Evolutionary conservation across 306 rosid species (phyloP), one percentile per base, ranked within the genome.

Genomic region (Dryas octopetala): DNA sequence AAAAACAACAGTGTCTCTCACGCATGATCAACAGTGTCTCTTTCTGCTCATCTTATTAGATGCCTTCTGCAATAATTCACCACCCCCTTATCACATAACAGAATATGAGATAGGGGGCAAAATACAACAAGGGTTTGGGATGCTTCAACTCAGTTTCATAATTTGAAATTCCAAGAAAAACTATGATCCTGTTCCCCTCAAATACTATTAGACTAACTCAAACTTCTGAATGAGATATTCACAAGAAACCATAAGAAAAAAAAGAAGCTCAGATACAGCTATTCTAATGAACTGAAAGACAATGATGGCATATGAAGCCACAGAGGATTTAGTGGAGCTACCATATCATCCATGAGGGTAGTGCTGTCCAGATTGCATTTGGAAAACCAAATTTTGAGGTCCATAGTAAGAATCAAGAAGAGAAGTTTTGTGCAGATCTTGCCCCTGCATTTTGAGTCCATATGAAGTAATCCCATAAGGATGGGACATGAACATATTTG

Each of bases 321-420:
- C 75, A 71, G 80, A 70, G 55, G 68, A 48, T 75, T 75, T 57
- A 72, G 71, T 44, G 68, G 64, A 77, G 71, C 52, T 60, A 43
- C 69, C 51, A 60, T 64, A 68, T 84, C 84, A 89, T 78, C 86
- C 89, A 70, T 74, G 88, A 3, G 81, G 83, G 79, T 85, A 84
- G 80, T 71, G 76, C 65, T 84, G 93, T 46, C 88, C 46, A 38
- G 91, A 79, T 61, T 91, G 90, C 91, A 85, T 80, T 83, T 88
- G 97, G 72, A 86, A 89, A 75, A 74, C 86, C 87, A 91, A 71
- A 83, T 87, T 89, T 62, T 77, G 97, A 80, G 87, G 80, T 79
- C 77, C 93, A 57, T 82, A 70, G 87, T 82, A 88, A 64, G 86
- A 73, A 49, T 86, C 85, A 48, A 85, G 83, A 75, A 81, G 80